A percentile compares a stretch with the other conserved stretches of the same genome.
Evolutionary conservation across 108 stramenopile genomes (phyloP).

Genomic region (Fistulifera solaris): DNA sequence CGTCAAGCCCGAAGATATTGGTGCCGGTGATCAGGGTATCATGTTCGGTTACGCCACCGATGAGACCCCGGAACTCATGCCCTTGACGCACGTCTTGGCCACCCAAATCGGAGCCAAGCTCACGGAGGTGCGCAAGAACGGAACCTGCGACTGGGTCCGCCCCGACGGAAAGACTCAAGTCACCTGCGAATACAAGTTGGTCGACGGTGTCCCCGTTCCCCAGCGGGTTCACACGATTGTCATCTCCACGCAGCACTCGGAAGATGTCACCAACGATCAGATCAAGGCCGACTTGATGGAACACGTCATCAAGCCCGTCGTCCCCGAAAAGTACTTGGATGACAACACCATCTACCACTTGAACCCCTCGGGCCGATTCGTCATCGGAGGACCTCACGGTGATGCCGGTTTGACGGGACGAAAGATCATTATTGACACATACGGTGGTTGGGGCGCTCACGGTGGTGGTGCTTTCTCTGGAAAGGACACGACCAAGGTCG

Average conservation of each 20-base stretch:
- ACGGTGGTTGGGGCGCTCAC: constrained; percentile 98
- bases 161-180: constrained; percentile 99
- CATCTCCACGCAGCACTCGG: constrained; percentile 95
- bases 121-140: constrained; percentile 95
- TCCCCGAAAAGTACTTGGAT: constrained; percentile 94
- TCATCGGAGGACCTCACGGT: constrained; percentile 97
- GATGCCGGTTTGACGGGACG: constrained; percentile 96
- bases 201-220: constrained; percentile 85
- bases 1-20: constrained; percentile 90
- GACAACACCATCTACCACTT: constrained; percentile 97
- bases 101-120: constrained; percentile 88
- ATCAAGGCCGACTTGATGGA: constrained; percentile 93
- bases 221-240: constrained; percentile 96
- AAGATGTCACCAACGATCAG: constrained; percentile 85
- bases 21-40: constrained; percentile 98
- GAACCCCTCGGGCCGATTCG: constrained; percentile 91
- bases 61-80: constrained; percentile 94
- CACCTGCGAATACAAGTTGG: constrained; percentile 89
- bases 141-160: constrained; percentile 89
- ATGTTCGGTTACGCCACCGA: constrained; percentile 98
- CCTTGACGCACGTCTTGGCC: constrained; percentile 92
- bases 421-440: constrained; percentile 98
- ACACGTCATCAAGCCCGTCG: constrained; percentile 94
- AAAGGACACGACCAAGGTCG: constrained; percentile 97
- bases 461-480: constrained; percentile 97